Evolutionary conservation across 257 asterid genomes (phyloP), one percentile per base, ranked within the genome.

Genomic region (Solanum medicagineum): DNA sequence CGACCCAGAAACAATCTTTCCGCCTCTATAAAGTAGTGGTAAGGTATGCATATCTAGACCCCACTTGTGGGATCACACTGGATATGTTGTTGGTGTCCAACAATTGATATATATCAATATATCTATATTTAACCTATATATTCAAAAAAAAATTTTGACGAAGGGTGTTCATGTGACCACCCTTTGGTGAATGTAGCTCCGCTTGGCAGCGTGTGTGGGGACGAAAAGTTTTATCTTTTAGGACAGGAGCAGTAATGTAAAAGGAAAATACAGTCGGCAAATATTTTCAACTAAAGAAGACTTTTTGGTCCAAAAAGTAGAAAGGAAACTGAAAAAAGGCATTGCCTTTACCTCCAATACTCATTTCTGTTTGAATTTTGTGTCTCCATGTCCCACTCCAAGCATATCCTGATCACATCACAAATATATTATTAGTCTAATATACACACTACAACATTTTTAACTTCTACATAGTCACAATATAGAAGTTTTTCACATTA

Each of bases 331-430:
- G 51, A 75, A 10, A 77, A 82, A 85, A 84, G 85, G 68, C 11
- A 36, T 42, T 14, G 80, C 66, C 84, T 89, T 87, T 89, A 93
- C 97, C 94, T 90, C 92, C 93, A 85, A 87, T 80, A 71, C 77
- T 84, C 86, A 88, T 84, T 77, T 55, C 81, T 40, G 88, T 91
- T 93, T 92, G 94, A 91, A 91, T 86, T 59, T 82, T 77, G 77
- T 10, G 80, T 45, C 90, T 88, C 91, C 90, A 70, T 86, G 93
- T 85, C 91, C 92, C 92, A 80, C 88, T 89, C 92, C 83, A 87
- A 80, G 87, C 89, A 85, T 91, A 86, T 77, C 93, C 95, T 92
- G 86, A 83, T 86, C 92, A 88, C 84, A 88, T 89, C 91, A 91
- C 53, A 16, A 16, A 63, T 20, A 65, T 81, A n/a, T 83, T 70